A percentile compares a stretch with the other conserved stretches of the same genome.
phyloP scores from a whole-genome alignment of 1,284 basidiomycete species.

The Megacollybia platyphylla region DNA sequence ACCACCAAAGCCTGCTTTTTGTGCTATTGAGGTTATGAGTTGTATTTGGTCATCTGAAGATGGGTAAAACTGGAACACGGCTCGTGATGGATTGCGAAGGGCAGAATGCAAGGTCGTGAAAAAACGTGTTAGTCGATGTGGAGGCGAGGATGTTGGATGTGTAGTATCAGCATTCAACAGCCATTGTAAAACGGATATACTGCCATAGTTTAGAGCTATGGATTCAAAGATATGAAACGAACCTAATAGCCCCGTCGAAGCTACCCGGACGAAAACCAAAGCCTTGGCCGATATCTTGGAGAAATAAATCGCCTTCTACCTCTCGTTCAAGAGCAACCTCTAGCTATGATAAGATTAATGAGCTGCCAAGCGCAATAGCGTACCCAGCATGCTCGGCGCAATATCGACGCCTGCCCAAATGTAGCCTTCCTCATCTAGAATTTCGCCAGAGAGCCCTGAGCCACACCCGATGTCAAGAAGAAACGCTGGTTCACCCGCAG shows the following conservation, averaged over 20 bases:
- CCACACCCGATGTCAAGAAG: conserved; percentile 97
- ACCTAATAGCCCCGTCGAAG: conserved; percentile 98
- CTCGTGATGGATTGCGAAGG: conserved; percentile 85
- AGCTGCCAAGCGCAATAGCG: conserved; percentile 13
- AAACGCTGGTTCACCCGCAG: conserved; percentile 65
- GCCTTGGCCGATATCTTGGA: conserved; percentile 90
- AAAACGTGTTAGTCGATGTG: conserved; percentile 84
- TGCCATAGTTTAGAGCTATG: conserved; percentile 16
- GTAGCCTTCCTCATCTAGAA: conserved; percentile 90
- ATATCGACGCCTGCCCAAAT: conserved; percentile 94
- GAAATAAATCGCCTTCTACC: conserved; percentile 86
- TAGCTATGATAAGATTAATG: conserved; percentile 16
- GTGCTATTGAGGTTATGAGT: conserved; percentile 88
- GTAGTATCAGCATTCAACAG: conserved; percentile 94
- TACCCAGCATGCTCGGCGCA: conserved; percentile 93
- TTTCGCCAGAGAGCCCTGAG: conserved; percentile 95
- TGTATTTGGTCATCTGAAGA: conserved; percentile 92
- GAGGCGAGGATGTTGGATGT: conserved; percentile 83
- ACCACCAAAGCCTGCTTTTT: conserved; percentile 93
- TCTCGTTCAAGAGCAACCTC: conserved; percentile 92
- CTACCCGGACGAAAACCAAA: conserved; percentile 92
- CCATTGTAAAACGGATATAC: conserved; percentile 98
- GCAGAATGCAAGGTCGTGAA: conserved; percentile 94
- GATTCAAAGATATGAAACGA: conserved; percentile 9
- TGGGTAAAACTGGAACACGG: conserved; percentile 94